Conservation (phyloP, 2,329 filamentous ascomycete genomes). For the Fusarium begoniae region DNA sequence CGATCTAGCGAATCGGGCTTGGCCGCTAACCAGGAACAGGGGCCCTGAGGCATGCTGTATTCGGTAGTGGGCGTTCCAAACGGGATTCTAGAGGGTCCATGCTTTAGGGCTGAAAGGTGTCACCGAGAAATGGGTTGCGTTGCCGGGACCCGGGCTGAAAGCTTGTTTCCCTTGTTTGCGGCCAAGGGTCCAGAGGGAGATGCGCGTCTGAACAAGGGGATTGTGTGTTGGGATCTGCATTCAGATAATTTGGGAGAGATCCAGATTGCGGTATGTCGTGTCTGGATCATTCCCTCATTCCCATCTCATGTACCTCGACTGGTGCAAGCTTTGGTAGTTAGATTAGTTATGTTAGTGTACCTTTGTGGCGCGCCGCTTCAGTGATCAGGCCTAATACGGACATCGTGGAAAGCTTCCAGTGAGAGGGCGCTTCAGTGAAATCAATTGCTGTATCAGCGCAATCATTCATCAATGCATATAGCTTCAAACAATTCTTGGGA, state of each 20-base stretch:
- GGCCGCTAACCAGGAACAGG: neutral
- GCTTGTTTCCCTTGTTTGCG: neutral
- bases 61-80: neutral
- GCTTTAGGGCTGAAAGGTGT: neutral
- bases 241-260: neutral
- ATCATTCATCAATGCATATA: neutral
- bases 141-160: neutral
- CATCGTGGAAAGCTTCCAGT: neutral
- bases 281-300: neutral
- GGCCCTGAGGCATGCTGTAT: neutral
- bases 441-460: too few relatives aligned
- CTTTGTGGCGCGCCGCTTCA: neutral
- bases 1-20: neutral
- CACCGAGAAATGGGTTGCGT: neutral
- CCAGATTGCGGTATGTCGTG: neutral
- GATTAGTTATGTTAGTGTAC: neutral
- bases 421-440: neutral
- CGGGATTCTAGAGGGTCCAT: neutral
- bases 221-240: neutral
- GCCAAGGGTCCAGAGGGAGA: neutral
- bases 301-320: neutral
- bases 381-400: neutral
- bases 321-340: neutral
- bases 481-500: fast-evolving
- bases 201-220: neutral